These are phyloP conservation scores for Sambucus nigra DNA, from an alignment of 129 eudicot genomes.

Conservation along the genomic window DNA sequence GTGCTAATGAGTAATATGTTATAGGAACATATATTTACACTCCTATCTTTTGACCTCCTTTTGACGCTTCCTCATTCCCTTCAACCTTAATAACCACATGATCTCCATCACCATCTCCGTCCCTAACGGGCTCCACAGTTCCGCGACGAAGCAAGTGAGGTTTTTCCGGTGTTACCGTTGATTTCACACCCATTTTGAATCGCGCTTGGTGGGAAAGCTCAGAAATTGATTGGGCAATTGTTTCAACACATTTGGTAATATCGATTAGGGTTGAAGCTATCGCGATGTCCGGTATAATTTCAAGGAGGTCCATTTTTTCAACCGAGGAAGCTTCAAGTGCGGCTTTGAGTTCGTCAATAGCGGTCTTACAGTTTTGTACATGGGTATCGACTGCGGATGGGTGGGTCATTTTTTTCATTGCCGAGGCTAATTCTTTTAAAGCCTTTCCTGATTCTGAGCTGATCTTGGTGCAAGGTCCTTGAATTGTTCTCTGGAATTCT, in stretches of 20 bases:
- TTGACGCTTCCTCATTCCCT: not conserved
- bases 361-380: constrained; percentile 30
- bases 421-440: constrained; percentile 30
- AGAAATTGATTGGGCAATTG: constrained; percentile 26
- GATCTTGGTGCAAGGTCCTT: constrained; percentile 38
- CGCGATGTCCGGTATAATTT: constrained; percentile 30
- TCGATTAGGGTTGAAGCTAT: constrained; percentile 38
- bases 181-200: constrained; percentile 18
- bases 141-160: constrained; percentile 28
- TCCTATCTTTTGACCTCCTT: not conserved
- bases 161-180: constrained; percentile 6
- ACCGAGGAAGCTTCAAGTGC: constrained; percentile 14
- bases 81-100: constrained; percentile 14
- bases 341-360: constrained; percentile 35
- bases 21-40: not conserved
- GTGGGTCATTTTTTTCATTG: constrained; percentile 33
- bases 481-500: constrained; percentile 32
- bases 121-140: constrained; percentile 36
- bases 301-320: constrained; percentile 19
- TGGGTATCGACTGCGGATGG: constrained; percentile 30
- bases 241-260: constrained; percentile 36
- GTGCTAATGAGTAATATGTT: not conserved
- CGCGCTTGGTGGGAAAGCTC: constrained; percentile 39
- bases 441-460: constrained; percentile 51
- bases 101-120: constrained; percentile 13